These are phyloP conservation scores for Taiwanofungus camphoratus DNA, from an alignment of 1,284 basidiomycete species.

Conservation along the genomic window DNA sequence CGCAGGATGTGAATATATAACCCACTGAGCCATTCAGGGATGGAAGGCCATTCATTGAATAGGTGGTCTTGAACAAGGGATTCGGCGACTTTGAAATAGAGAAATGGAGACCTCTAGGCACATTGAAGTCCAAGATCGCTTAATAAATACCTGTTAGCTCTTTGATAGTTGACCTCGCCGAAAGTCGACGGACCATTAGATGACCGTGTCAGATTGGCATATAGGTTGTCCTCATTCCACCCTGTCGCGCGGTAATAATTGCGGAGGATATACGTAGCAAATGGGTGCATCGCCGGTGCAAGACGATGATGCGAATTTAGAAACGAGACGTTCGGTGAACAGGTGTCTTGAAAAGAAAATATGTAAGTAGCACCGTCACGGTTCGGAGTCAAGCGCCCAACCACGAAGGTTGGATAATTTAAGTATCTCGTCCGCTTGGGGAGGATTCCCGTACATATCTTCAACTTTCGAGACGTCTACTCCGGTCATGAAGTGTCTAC, in stretches of 20 bases:
- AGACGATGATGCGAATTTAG: too few species aligned
- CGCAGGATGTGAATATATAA: slow-evolving; percentile 88
- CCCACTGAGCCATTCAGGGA: slow-evolving; percentile 89
- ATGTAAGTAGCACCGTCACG: too few species aligned
- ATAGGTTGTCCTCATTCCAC: slow-evolving; percentile 96
- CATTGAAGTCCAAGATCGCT: slow-evolving; percentile 84
- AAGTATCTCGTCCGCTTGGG: too few species aligned
- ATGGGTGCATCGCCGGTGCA: slow-evolving; percentile 60
- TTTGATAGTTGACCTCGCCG: slow-evolving; percentile 5
- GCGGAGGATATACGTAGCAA: slow-evolving; percentile 83
- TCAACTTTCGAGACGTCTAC: too few species aligned
- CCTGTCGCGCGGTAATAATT: slow-evolving; percentile 87
- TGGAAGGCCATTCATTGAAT: slow-evolving; percentile 88
- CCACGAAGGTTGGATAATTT: too few species aligned
- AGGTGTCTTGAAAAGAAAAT: too few species aligned
- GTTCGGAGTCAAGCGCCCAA: too few species aligned
- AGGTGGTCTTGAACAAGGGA: slow-evolving; percentile 84
- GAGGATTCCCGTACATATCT: too few species aligned
- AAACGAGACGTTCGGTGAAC: too few species aligned
- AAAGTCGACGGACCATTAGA: slow-evolving; percentile 64
- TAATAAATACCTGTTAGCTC: slow-evolving; percentile 12
- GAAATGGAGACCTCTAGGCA: slow-evolving; percentile 75
- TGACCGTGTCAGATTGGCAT: slow-evolving; percentile 84
- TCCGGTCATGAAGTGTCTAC: too few species aligned
- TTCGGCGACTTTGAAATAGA: slow-evolving; percentile 88